Base-by-base conservation (phyloP, 2,329 filamentous ascomycete genomes). In the Fusarium duplospermum region DNA sequence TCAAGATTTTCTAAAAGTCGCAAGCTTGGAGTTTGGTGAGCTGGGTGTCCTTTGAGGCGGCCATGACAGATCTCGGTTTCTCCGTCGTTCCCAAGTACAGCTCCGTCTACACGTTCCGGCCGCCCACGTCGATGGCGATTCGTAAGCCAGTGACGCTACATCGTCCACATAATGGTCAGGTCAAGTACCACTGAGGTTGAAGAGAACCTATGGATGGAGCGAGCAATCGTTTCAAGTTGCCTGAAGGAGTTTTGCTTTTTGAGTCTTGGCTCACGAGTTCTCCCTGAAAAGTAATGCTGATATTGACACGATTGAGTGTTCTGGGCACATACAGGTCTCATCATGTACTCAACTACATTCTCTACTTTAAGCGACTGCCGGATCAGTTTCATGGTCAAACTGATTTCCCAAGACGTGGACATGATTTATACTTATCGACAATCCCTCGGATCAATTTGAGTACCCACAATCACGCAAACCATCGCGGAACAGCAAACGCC, bases 61-160 rank as follows among this genome's bases (percentile, higher is more conserved):
- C 84, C 24, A 84, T 87, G 82, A 77, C 72, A 0, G 83, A 84
- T 8, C 35, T 86, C 36, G 81, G 80, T 2, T 87, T 87, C 69
- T 42, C 40, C 2, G n/a, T 86, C 3, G 11, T 81, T 2, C 82
- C 84, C 2, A 84, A 80, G 66, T 81, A 81, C 38, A 85, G 85
- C 4, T 87, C 85, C 0, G 80, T 84, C 2, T 86, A 82, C 70
- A 86, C 82, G 1, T 85, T 86, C 64, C 50, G 61, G 0, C 83
- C 83, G 0, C 79, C 83, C 0, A 72, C 77, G 20, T 67, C 20
- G 1, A 77, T 82, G 74, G 65, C 36, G 0, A 74, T 74, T 8
- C 71, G 78, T 11, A 78, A 69, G 58, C 73, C 82, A 6, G 20
- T 85, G 6, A 84, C 80, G 0, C 22, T 84, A 1, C 83, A 85